Base-by-base conservation (phyloP, 768 basidiomycete genomes). In the Chlorophyllum brunneum region DNA sequence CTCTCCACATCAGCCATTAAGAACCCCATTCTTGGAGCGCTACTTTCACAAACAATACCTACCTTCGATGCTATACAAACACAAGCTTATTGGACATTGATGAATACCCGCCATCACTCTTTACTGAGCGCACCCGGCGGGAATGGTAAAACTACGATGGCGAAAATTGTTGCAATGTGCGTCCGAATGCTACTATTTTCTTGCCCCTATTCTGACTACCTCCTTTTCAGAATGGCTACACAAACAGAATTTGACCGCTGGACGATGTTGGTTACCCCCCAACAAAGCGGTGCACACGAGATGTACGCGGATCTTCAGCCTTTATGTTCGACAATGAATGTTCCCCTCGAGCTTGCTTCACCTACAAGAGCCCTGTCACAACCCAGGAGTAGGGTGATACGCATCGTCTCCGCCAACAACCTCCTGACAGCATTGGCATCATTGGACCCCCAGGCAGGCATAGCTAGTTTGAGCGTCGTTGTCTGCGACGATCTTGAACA, bases 51-150 rank as follows among this genome's bases (percentile, higher is more conserved):
- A 2, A 74, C 69, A 38, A 56, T 86, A 23, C 72, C 69, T 20
- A 75, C 77, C 26, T 76, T 98, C 64, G 97, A 93, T 60, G 81
- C 84, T 1, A 82, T 97, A 1, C 97, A 99, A 63, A 91, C 88
- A 0, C 95, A 98, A 57, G 73, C 80, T 5, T 90, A 89, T 65
- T 98, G 95, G 92, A 81, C 83, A 34, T 59, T 89, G 13, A 69
- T 85, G 46, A 81, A 85, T 61, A 86, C 90, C 2, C 71, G 74
- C 34, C 65, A 72, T 29, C 89, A 94, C 62, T 66, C 82, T 2
- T 67, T 98, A 26, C 58, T 97, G 9, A 88, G 85, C 59, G 88
- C 85, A 0, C 94, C 95, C 1, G 77, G 82, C 3, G 83, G 86
- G 11, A 81, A 82, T 52, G 95, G 95, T 0, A 97, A 95, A 65